Conservation (phyloP, 1,284 basidiomycete species). For the Stereum hirsutum region DNA sequence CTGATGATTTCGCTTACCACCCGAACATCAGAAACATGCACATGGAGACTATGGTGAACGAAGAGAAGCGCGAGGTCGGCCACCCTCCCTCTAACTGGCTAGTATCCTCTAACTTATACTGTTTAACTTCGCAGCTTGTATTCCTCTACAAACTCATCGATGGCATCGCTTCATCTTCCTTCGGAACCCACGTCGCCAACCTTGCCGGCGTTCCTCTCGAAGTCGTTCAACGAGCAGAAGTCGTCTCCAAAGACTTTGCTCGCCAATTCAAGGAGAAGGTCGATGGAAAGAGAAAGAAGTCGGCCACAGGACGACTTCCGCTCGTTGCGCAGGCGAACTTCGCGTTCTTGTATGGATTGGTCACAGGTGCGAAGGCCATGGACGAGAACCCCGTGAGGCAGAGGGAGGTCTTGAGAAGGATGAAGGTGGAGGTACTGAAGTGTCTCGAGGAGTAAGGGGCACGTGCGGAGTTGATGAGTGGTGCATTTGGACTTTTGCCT, state of each 20-base stretch:
- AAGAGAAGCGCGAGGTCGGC: conserved; percentile 74
- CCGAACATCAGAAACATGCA: conserved; percentile 91
- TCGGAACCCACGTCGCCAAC: conserved; percentile 88
- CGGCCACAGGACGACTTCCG: conserved; percentile 50
- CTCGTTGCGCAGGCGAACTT: conserved; percentile 84
- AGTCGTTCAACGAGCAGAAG: conserved; percentile 83
- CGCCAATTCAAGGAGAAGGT: conserved; percentile 75
- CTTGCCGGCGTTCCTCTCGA: conserved; percentile 74
- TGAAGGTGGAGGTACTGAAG: conserved; percentile 27
- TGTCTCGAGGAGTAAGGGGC: background rate
- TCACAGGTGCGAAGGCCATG: conserved; percentile 37
- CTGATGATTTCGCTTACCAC: conserved; percentile 84
- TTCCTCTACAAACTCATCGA: conserved; percentile 92
- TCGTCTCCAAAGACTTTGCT: conserved; percentile 84
- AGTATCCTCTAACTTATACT: conserved; percentile 4
- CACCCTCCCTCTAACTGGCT: background rate
- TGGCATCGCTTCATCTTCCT: conserved; percentile 84
- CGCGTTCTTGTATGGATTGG: conserved; percentile 60
- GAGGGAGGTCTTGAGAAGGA: conserved; percentile 39
- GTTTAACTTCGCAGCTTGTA: conserved; percentile 49
- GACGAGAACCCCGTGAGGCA: conserved; percentile 42
- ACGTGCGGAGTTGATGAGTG: no score
- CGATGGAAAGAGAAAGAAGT: conserved; percentile 49
- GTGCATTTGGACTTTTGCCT: no score
- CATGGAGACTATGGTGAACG: conserved; percentile 90